Evolutionary conservation across 345 rosid species (phyloP).

Genomic region (Heritiera littoralis): DNA sequence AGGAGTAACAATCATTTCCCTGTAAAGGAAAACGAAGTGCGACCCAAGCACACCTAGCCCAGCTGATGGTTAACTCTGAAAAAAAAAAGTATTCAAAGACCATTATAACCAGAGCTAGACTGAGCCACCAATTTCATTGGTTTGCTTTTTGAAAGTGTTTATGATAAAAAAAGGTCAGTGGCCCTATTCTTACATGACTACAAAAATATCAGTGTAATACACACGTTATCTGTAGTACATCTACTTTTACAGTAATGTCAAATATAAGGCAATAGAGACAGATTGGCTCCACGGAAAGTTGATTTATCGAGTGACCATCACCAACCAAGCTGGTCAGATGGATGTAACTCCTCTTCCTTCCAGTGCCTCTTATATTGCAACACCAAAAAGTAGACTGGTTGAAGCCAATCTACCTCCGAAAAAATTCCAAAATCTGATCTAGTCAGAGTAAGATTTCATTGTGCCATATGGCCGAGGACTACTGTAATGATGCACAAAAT

Average conservation of each 20-base stretch:
- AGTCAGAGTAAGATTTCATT: background rate
- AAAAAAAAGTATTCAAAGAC: no score
- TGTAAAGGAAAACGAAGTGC: no score
- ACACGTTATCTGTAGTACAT: background rate
- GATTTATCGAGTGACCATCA: background rate
- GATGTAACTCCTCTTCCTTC: background rate
- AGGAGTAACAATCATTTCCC: background rate
- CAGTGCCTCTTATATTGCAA: background rate
- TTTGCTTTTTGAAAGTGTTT: background rate
- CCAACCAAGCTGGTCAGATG: background rate
- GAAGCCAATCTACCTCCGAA: slow-evolving; percentile 6
- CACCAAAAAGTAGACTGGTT: background rate
- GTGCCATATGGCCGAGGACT: background rate
- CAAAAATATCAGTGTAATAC: background rate
- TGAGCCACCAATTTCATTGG: background rate
- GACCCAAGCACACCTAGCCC: background rate
- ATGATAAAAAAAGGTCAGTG: background rate
- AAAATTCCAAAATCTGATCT: slow-evolving; percentile 4
- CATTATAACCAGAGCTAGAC: background rate
- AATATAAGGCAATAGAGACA: background rate
- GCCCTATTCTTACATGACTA: background rate
- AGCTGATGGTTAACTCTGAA: background rate
- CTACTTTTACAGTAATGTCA: background rate
- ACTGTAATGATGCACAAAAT: slow-evolving; percentile 7
- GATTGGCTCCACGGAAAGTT: background rate